Evolutionary conservation across 2,329 filamentous ascomycete genomes (phyloP), one percentile per base, ranked within the genome.

Genomic region (Plenodomus tracheiphilus): DNA sequence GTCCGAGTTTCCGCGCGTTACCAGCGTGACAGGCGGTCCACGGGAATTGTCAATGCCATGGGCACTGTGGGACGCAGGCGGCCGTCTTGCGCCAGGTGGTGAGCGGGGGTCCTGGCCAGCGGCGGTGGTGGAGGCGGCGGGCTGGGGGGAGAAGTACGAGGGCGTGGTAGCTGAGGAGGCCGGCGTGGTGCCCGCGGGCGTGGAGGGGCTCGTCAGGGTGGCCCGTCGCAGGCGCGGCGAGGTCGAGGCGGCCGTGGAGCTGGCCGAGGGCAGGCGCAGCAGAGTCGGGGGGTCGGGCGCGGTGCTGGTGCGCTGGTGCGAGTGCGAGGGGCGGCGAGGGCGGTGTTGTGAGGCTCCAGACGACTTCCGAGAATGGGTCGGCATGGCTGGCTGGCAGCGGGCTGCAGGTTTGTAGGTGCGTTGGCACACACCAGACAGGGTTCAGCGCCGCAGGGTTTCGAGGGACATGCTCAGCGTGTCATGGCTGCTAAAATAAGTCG

Each of bases 11-110:
- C 65, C 62, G 45, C 77, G 77, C 43, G 78, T 79, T 50, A 77
- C 75, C 49, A 79, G 72, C n/a, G 77, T 74, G 49, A 79, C 75
- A 43, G 78, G 78, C 39, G 79, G 78, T 50, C 78, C 79, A 60
- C 73, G 68, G 47, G 71, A 74, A 22, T 75, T 78, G 62, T 77
- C 75, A 71, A 80, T 77, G 59, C 77, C 77, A 73, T 77, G 71
- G 44, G 74, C 76, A 56, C 74, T 77, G 54, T 74, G 73, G 41
- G 77, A 79, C 19, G 77, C 76, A 35, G 77, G 78, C 22, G 77
- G 71, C 55, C 74, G 66, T 66, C 70, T 70, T 30, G 54, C 47
- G 35, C 54, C 56, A 17, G 68, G 62, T 42, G 69, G 64, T 41
- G 65, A 69, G 56, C 66, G 65, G 32, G 61, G 36, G 34, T 70